Evolutionary conservation across 2,329 filamentous ascomycete genomes (phyloP).

Genomic region (Rachicladosporium sp.): DNA sequence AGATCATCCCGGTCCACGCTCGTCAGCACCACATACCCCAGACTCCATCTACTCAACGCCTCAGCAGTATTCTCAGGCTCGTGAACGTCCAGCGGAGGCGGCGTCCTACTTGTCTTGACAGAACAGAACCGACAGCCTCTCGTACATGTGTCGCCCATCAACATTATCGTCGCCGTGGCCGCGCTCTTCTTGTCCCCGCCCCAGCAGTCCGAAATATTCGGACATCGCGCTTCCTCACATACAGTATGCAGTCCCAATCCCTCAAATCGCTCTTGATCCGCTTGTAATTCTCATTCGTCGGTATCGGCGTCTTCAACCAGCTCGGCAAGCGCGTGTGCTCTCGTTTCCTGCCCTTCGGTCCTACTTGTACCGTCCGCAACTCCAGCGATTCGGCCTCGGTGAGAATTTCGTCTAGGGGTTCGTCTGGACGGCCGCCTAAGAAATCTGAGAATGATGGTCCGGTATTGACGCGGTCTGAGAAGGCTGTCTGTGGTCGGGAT

Average conservation of each 20-base stretch:
- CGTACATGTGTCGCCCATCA: slow-evolving; percentile 98
- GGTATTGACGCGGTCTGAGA: slow-evolving; percentile 50
- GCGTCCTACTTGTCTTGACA: slow-evolving; percentile 72
- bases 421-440: slow-evolving; percentile 32
- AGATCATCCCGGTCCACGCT: slow-evolving; percentile 90
- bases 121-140: slow-evolving; percentile 93
- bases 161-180: slow-evolving; percentile 95
- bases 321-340: slow-evolving; percentile 65
- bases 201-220: slow-evolving; percentile 98
- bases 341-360: slow-evolving; percentile 50
- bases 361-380: slow-evolving; percentile 49
- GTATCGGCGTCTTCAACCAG: slow-evolving; percentile 95
- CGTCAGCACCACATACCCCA: slow-evolving; percentile 92
- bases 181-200: slow-evolving; percentile 77
- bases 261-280: slow-evolving; percentile 72
- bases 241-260: slow-evolving; percentile 88
- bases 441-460: slow-evolving; percentile 56
- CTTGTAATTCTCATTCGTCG: slow-evolving; percentile 75
- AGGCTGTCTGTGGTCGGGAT: slow-evolving; percentile 31
- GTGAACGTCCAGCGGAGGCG: slow-evolving; percentile 78
- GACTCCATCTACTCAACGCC: slow-evolving; percentile 79
- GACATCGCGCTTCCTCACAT: slow-evolving; percentile 93
- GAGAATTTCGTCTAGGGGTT: slow-evolving; percentile 19
- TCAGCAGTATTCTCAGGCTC: slow-evolving; percentile 96
- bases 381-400: slow-evolving; percentile 43